Percentiles rank a stretch among this genome's conserved stretches.
These are phyloP conservation scores for Boletus sp. DNA, from an alignment of 768 basidiomycete genomes.

Conservation along the genomic window DNA sequence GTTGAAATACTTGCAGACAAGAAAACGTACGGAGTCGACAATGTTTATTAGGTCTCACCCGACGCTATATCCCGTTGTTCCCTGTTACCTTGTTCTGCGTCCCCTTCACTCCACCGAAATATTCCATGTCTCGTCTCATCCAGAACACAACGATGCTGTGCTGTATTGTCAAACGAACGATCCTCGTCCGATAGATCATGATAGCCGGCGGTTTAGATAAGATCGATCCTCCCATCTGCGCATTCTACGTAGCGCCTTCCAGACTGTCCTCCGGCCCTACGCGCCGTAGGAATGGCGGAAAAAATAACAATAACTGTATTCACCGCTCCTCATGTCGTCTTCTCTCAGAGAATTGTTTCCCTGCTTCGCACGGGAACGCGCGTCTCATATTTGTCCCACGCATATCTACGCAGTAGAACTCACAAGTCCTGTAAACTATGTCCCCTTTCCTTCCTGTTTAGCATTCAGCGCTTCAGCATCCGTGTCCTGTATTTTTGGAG, in stretches of 20 bases:
- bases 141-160: background rate
- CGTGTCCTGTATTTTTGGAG: conserved; percentile 1
- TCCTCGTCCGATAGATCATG: conserved; percentile 9
- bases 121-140: background rate
- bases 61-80: no score
- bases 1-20: background rate
- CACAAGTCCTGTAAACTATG: background rate
- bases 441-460: background rate
- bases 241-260: background rate
- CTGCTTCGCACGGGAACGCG: conserved; percentile 16
- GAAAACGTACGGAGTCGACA: no score
- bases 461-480: background rate
- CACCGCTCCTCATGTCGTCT: conserved; percentile 5
- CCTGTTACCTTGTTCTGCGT: background rate
- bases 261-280: background rate
- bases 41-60: background rate
- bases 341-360: conserved; percentile 19
- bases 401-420: background rate
- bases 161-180: background rate
- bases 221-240: background rate
- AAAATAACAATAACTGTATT: conserved; percentile 14
- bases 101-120: background rate
- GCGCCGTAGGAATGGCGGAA: conserved; percentile 6
- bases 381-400: background rate
- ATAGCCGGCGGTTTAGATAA: conserved; percentile 17